Percentiles rank a stretch among this genome's conserved stretches.
Conservation (phyloP, 805 yeast genomes). For the Candida sphagnicola region DNA sequence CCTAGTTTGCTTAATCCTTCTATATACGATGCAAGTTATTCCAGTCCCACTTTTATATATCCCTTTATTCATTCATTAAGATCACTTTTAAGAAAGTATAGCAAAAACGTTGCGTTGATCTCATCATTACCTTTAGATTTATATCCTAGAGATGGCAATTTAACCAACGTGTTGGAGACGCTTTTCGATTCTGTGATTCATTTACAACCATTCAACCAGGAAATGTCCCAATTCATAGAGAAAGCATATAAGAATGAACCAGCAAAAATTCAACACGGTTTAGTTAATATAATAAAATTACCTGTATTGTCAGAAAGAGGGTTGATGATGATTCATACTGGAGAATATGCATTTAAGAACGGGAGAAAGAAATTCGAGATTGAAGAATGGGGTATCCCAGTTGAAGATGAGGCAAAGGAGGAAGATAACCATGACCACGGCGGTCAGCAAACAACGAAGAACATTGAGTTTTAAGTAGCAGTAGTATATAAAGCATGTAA, state of each 20-base stretch:
- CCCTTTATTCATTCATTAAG: slow-evolving; percentile 62
- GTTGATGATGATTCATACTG: slow-evolving; percentile 65
- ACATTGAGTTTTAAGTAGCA: slow-evolving; percentile 27
- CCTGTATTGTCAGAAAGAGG: slow-evolving; percentile 77
- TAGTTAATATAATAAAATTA: slow-evolving; percentile 68
- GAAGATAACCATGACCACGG: slow-evolving; percentile 13
- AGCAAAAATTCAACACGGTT: slow-evolving; percentile 77
- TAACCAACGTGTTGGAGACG: slow-evolving; percentile 50
- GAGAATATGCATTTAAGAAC: slow-evolving; percentile 83
- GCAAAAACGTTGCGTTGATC: slow-evolving; percentile 45
- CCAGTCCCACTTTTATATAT: slow-evolving; percentile 45
- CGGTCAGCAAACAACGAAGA: slow-evolving; percentile 24
- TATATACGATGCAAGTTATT: slow-evolving; percentile 51
- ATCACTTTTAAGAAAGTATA: slow-evolving; percentile 45
- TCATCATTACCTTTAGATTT: slow-evolving; percentile 62
- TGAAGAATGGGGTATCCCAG: slow-evolving; percentile 96
- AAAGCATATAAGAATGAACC: slow-evolving; percentile 70
- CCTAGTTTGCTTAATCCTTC: slow-evolving; percentile 84
- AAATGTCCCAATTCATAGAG: slow-evolving; percentile 61
- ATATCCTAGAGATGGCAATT: slow-evolving; percentile 49
- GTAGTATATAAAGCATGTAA: neutral
- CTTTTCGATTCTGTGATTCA: slow-evolving; percentile 67
- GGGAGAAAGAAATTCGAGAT: slow-evolving; percentile 82
- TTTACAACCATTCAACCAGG: slow-evolving; percentile 79
- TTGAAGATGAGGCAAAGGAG: slow-evolving; percentile 66